Evolutionary conservation across 225 moss, liverwort and hornwort species (phyloP), one percentile per base, ranked within the genome.

Genomic region (Antitrichia curtipendula): DNA sequence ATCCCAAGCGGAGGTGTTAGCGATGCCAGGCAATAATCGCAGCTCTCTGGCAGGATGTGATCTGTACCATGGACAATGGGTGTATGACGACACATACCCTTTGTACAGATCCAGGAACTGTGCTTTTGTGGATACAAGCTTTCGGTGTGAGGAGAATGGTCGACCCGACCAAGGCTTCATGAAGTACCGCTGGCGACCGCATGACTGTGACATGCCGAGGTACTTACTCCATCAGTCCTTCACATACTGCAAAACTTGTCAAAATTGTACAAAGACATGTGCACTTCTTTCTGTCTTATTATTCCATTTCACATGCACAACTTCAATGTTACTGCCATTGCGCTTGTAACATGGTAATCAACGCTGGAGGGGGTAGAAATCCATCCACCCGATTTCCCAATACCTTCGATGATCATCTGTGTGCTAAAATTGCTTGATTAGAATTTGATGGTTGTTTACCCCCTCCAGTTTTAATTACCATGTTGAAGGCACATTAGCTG

Each of bases 121-220:
- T 58, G 92, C 98, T 27, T 98, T 93, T 65, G 90, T 92, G 24
- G 98, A 96, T 74, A 75, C 86, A 18, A 94, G 93, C 27, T 98
- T 98, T 64, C 94, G 96, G 10, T 98, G 98, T 81, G 94, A 94
- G 87, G 98, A 98, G 59, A 96, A 98, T 77, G 98, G 96, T 19
- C 94, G 96, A 54, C 95, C 96, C 13, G 95, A 93, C 54, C 72
- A 88, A 16, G 94, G 88, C 25, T 98, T 95, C 63, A 93, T 94
- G 91, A 96, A 95, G 40, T 98, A 92, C 88, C 90, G 96, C 81
- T 98, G 98, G 98, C 96, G 96, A 88, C 98, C 98, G 17, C 88
- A 91, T 62, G 93, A 89, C 79, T 98, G 98, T 82, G 86, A 96
- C 82, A 81, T 98, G 73, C 96, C 98, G 45, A 91, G 92, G 96